Percentiles rank a stretch among this genome's conserved stretches.
Evolutionary conservation across 345 rosid genomes (phyloP).

Genomic region (Ailanthus altissimus): DNA sequence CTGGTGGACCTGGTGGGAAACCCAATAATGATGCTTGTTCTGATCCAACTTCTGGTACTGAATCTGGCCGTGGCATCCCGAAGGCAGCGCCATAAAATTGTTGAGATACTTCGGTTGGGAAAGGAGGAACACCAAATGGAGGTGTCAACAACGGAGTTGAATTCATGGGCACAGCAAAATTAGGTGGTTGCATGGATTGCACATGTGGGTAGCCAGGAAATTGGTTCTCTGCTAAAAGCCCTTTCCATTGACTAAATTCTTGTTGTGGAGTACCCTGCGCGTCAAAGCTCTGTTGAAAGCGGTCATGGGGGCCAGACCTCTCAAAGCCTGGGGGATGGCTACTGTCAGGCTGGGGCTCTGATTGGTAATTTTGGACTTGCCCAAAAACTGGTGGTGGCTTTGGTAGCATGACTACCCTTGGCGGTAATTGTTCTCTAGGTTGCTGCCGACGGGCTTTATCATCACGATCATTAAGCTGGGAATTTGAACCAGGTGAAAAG

Average conservation of each 20-base stretch:
- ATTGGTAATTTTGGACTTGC: conserved; percentile 52
- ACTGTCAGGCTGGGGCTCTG: conserved; percentile 44
- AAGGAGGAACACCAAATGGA: conserved; percentile 62
- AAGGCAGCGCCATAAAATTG: conserved; percentile 60
- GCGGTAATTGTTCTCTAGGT: conserved; percentile 53
- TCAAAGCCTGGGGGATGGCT: conserved; percentile 71
- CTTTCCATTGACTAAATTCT: conserved; percentile 62
- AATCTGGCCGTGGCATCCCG: conserved; percentile 49
- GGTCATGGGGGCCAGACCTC: conserved; percentile 44
- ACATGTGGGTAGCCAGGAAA: conserved; percentile 65
- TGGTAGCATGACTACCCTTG: conserved; percentile 54
- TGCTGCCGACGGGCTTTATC: conserved; percentile 56
- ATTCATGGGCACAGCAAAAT: conserved; percentile 60
- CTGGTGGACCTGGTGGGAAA: conserved; percentile 59
- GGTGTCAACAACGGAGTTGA: conserved; percentile 56
- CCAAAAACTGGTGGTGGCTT: conserved; percentile 53
- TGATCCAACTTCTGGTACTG: conserved; percentile 55
- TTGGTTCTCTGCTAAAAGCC: conserved; percentile 44
- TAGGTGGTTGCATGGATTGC: conserved; percentile 69
- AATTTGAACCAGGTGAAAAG: conserved; percentile 52
- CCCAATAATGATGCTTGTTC: conserved; percentile 79
- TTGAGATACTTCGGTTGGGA: conserved; percentile 67
- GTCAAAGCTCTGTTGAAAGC: conserved; percentile 42
- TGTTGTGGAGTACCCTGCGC: conserved; percentile 38
- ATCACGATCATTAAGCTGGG: conserved; percentile 59